A percentile compares a stretch with the other conserved stretches of the same genome.
Conservation (phyloP, 1,284 basidiomycete species). For the Ganoderma boninense region DNA sequence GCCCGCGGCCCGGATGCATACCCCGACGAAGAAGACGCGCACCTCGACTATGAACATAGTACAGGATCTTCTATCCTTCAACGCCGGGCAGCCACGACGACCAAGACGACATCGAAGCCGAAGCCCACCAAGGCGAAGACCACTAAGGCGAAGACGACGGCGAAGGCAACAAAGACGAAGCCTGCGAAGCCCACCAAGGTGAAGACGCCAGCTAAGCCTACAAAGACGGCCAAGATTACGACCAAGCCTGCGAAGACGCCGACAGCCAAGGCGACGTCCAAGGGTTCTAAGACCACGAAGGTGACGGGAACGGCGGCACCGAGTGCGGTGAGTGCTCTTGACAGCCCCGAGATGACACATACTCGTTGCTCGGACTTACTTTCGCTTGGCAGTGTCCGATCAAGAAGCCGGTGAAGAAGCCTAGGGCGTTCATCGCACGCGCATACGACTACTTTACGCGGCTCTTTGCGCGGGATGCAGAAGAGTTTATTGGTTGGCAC, state of each 20-base stretch:
- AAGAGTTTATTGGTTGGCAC: constrained; percentile 7
- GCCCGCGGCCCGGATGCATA: neutral
- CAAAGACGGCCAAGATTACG: neutral
- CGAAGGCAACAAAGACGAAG: neutral
- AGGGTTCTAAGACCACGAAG: neutral
- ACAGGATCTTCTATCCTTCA: neutral
- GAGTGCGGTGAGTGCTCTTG: neutral
- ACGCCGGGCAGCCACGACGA: neutral
- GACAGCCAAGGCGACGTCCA: neutral
- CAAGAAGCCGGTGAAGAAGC: no score
- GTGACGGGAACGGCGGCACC: neutral
- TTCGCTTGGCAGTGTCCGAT: no score
- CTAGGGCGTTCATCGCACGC: no score
- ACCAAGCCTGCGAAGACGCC: neutral
- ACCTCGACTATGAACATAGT: neutral
- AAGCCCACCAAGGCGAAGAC: neutral
- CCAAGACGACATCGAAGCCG: neutral
- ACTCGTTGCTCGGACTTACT: neutral
- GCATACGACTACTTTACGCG: no score
- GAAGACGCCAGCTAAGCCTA: neutral
- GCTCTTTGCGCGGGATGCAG: no score
- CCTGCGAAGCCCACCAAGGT: neutral
- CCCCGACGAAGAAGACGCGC: neutral
- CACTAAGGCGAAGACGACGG: neutral
- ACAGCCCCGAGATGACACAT: neutral